Percentiles rank a stretch among this genome's conserved stretches.
These are phyloP conservation scores for Mycena epipterygia DNA, from an alignment of 768 basidiomycete species.

Conservation along the genomic window DNA sequence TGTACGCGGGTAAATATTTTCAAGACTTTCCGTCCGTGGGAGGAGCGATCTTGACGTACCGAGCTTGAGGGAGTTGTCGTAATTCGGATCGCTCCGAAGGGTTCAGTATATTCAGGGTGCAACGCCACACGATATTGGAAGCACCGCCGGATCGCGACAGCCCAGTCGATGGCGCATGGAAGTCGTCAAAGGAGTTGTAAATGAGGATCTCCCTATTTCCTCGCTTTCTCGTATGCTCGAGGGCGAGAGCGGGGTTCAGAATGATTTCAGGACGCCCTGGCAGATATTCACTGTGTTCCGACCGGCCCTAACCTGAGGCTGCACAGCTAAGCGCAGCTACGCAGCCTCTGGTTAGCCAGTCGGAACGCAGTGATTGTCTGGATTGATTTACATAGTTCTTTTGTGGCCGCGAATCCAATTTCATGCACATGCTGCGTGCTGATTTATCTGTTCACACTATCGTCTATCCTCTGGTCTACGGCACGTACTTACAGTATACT, in stretches of 20 bases:
- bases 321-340: too few relatives aligned
- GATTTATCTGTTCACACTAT: too few relatives aligned
- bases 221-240: constrained; percentile 11
- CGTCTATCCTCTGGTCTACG: too few relatives aligned
- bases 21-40: too few relatives aligned
- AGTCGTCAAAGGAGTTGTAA: constrained; percentile 6
- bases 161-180: neutral
- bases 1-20: too few relatives aligned
- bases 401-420: too few relatives aligned
- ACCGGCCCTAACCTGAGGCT: neutral
- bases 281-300: neutral
- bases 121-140: neutral
- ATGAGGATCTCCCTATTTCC: constrained; percentile 6
- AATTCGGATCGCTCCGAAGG: neutral
- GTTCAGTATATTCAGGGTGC: neutral
- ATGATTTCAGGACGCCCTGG: neutral
- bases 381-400: too few relatives aligned
- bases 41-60: too few relatives aligned
- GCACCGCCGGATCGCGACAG: neutral
- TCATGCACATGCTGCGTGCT: too few relatives aligned
- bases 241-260: neutral
- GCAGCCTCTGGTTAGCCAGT: too few relatives aligned
- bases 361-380: too few relatives aligned
- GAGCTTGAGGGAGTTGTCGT: constrained; percentile 1
- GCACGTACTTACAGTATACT: too few relatives aligned